Conservation (phyloP, 257 asterid species). For the Nicotiana obtusifolia region DNA sequence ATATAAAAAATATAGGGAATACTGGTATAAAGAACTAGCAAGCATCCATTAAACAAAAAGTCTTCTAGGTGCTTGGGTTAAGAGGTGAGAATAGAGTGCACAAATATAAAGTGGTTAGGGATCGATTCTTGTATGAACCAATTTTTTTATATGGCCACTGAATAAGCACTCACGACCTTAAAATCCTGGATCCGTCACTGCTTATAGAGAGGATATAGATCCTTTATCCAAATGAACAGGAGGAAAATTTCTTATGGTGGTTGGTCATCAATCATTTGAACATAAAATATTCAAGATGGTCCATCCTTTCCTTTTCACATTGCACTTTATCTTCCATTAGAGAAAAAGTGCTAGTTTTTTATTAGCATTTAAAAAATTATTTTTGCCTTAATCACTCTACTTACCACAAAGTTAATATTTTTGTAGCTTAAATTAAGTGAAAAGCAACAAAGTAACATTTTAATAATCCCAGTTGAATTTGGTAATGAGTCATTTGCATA, state of each 20-base stretch:
- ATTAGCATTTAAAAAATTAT: no score
- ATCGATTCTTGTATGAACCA: no score
- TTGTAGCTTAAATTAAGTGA: neutral
- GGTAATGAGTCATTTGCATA: neutral
- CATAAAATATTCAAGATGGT: neutral
- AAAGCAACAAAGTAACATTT: neutral
- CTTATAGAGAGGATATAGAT: neutral
- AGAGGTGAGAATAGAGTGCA: no score
- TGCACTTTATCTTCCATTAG: neutral
- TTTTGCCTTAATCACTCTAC: neutral
- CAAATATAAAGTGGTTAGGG: no score
- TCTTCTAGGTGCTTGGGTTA: no score
- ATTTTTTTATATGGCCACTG: no score
- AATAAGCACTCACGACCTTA: no score
- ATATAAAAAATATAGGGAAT: no score
- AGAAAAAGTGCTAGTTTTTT: neutral
- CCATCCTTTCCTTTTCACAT: neutral
- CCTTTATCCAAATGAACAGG: neutral
- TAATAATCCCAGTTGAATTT: neutral
- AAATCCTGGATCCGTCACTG: no score
- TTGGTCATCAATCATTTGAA: neutral
- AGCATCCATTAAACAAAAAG: no score
- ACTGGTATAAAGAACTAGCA: no score
- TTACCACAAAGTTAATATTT: neutral
- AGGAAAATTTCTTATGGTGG: neutral